A percentile compares a stretch with the other conserved stretches of the same genome.
phyloP scores from a whole-genome alignment of 179 eudicot genomes.

The Beta corolliflora region DNA sequence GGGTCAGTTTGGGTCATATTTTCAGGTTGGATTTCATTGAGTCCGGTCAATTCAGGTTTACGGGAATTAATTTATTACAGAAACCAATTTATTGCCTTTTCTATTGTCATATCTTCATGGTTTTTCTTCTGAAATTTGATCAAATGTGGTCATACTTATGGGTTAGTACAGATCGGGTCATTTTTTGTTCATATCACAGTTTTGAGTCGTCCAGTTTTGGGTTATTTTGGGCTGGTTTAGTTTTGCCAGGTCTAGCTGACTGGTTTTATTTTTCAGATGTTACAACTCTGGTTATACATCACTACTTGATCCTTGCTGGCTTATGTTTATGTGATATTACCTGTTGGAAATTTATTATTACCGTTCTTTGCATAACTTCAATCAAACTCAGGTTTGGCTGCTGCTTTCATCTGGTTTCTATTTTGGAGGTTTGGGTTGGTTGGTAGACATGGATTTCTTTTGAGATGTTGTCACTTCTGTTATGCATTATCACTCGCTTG shows the following conservation, averaged over 20 bases:
- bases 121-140: neutral
- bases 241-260: neutral
- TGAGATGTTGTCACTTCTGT: neutral
- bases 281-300: neutral
- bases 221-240: neutral
- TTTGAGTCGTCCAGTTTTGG: neutral
- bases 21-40: too few species aligned
- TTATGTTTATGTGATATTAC: neutral
- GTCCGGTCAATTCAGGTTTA: too few species aligned
- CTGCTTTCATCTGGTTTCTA: neutral
- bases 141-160: neutral
- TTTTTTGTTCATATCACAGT: neutral
- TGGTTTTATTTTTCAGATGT: neutral
- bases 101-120: too few species aligned
- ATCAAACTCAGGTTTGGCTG: conserved; percentile 2
- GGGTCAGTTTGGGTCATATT: too few species aligned
- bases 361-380: neutral
- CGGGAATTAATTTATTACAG: too few species aligned
- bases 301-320: neutral
- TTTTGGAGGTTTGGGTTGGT: too few species aligned
- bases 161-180: neutral
- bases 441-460: neutral
- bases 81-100: too few species aligned
- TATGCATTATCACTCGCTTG: neutral
- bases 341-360: neutral